Conservation (phyloP, 768 basidiomycete genomes). For the Amanita jacksonii region DNA sequence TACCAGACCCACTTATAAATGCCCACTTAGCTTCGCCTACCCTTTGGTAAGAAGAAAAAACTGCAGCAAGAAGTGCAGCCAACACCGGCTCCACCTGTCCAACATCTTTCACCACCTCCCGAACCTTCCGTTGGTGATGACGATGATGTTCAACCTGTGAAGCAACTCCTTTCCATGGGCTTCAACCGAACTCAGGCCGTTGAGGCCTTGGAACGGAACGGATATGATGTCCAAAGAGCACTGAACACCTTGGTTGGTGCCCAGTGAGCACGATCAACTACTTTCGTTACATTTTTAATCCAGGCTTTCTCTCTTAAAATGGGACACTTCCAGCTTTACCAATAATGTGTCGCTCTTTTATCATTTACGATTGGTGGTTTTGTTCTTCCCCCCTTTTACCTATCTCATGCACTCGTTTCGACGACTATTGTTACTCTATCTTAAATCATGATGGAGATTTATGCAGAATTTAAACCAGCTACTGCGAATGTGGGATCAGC, state of each 20-base stretch:
- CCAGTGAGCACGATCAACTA: conserved; percentile 2
- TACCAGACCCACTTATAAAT: neutral
- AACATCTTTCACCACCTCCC: conserved; percentile 28
- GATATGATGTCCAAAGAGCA: conserved; percentile 73
- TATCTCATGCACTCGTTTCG: no score
- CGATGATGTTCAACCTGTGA: conserved; percentile 70
- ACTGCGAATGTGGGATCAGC: neutral
- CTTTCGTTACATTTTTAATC: neutral
- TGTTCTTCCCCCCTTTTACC: no score
- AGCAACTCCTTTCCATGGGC: conserved; percentile 81
- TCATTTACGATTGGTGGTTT: no score
- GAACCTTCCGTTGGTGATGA: conserved; percentile 45
- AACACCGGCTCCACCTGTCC: conserved; percentile 28
- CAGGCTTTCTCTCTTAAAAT: conserved; percentile 4
- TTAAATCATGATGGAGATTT: neutral
- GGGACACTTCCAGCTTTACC: no score
- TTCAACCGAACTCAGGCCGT: conserved; percentile 80
- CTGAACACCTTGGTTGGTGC: conserved; percentile 61
- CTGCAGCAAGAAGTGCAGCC: conserved; percentile 33
- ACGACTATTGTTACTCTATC: neutral
- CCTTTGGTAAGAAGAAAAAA: conserved; percentile 72
- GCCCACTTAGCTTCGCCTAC: conserved; percentile 54
- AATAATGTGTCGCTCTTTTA: no score
- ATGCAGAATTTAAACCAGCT: neutral
- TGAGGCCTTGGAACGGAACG: conserved; percentile 72